Base-by-base conservation (phyloP, 306 rosid species). In the Fagus crenata region DNA sequence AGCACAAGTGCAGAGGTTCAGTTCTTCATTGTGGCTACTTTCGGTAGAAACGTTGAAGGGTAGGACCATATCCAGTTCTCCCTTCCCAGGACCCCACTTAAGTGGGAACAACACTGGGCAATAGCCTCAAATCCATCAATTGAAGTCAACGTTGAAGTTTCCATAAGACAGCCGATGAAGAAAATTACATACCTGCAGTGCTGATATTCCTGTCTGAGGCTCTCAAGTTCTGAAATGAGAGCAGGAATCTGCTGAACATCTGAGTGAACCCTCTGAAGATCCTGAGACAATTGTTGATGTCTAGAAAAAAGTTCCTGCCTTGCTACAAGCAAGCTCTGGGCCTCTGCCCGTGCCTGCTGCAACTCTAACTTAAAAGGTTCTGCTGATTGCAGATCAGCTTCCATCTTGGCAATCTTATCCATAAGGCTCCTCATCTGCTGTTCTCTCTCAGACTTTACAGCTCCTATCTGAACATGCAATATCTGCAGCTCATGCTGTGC, bases 401-500 rank as follows among this genome's bases (percentile, higher is more conserved):
- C 97, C 93, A 92, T 92, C 77, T 90, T 92, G 53, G 82, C 87
- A 78, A 95, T 87, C 84, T 84, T 92, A 72, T 92, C 97, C 46
- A 78, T 31, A 60, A 84, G 70, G n/a, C 32, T 70, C 74, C 85
- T 86, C 84, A 89, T 77, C 78, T 90, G 92, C 67, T 94, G 96
- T 64, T 94, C 98, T 65, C 92, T 85, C 69, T 95, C 98, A 1
- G 90, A 84, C 89, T 92, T 89, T 68, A 89, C 71, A 2, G 86
- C 89, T 12, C 86, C 97, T 1, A 89, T 77, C 77, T 95, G 97
- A 3, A 80, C 89, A 5, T 92, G 89, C 81, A 92, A 63, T 83
- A 95, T 87, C 86, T 92, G 98, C 74, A 92, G 71, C 88, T 95
- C 97, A 32, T 90, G 96, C 76, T 95, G 98, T 0, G 97, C 93